Percentiles rank a stretch among this genome's conserved stretches.
phyloP scores from a whole-genome alignment of 306 rosid genomes.

The Vigna mungo region DNA sequence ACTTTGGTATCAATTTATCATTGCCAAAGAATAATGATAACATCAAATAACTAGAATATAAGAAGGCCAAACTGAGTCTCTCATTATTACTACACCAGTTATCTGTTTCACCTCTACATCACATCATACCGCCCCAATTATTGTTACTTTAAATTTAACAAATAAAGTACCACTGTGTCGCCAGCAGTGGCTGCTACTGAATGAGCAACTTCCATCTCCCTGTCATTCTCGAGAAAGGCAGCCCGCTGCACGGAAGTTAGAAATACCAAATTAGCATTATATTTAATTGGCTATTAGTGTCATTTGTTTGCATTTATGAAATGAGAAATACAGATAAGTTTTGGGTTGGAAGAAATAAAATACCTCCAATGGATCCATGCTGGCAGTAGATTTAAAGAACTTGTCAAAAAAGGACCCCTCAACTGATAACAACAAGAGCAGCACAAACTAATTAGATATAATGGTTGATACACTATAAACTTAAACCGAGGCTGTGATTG shows the following conservation, averaged over 20 bases:
- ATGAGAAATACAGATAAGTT: constrained; percentile 26
- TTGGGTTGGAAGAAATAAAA: constrained; percentile 36
- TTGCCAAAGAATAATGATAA: constrained; percentile 5
- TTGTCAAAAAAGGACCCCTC: constrained; percentile 87
- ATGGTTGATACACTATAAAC: not conserved
- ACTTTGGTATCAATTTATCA: no score
- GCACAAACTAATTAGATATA: constrained; percentile 16
- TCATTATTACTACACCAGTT: not conserved
- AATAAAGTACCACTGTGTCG: constrained; percentile 72
- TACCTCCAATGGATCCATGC: constrained; percentile 85
- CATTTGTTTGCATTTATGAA: constrained; percentile 5
- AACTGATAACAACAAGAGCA: constrained; percentile 55
- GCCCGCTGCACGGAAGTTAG: constrained; percentile 68
- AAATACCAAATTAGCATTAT: constrained; percentile 30
- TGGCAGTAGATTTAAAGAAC: constrained; percentile 80
- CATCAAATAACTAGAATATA: constrained; percentile 29
- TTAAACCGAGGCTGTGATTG: not conserved
- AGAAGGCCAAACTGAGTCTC: constrained; percentile 11
- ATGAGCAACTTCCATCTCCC: constrained; percentile 95
- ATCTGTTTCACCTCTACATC: not conserved
- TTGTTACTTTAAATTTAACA: not conserved
- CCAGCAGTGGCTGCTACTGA: constrained; percentile 91
- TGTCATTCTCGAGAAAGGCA: constrained; percentile 79
- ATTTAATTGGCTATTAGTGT: constrained; percentile 5
- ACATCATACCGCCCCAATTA: not conserved